Conservation (phyloP, 768 basidiomycete genomes). For the Leccinum disarticulatum region DNA sequence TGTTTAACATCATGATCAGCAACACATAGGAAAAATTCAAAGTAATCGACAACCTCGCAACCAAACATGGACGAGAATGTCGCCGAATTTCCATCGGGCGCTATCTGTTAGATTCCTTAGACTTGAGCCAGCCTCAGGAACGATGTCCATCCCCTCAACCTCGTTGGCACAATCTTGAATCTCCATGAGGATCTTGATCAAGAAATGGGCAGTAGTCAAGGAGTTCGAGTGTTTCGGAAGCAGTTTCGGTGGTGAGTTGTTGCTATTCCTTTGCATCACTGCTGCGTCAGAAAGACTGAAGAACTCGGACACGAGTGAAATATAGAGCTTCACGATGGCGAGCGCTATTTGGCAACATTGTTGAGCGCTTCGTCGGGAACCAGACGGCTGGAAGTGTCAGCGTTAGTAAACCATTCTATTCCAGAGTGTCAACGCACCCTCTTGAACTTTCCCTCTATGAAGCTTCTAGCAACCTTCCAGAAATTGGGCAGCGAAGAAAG, state of each 20-base stretch:
- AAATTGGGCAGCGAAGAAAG: constrained; percentile 86
- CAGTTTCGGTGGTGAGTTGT: constrained; percentile 44
- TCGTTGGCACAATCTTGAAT: constrained; percentile 87
- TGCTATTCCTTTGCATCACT: constrained; percentile 50
- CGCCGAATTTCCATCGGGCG: constrained; percentile 84
- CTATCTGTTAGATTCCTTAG: constrained; percentile 78
- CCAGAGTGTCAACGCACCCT: constrained; percentile 51
- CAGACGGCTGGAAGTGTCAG: constrained; percentile 29
- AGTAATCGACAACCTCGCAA: constrained; percentile 59
- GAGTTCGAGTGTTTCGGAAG: constrained; percentile 80
- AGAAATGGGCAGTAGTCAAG: constrained; percentile 77
- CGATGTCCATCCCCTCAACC: constrained; percentile 75
- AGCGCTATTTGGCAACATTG: constrained; percentile 87
- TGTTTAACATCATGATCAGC: constrained; percentile 33
- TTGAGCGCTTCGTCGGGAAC: constrained; percentile 73
- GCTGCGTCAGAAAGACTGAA: constrained; percentile 81
- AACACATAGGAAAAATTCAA: neutral
- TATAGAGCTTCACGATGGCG: constrained; percentile 84
- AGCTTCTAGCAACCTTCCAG: constrained; percentile 88
- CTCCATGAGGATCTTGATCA: constrained; percentile 78
- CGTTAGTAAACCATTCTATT: constrained; percentile 1
- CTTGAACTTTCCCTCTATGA: constrained; percentile 91
- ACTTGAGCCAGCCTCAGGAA: constrained; percentile 64
- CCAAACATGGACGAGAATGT: constrained; percentile 79
- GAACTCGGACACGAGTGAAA: constrained; percentile 80